phyloP scores from a whole-genome alignment of 2,329 filamentous ascomycete genomes.

The Dendrostoma leiphaemia region DNA sequence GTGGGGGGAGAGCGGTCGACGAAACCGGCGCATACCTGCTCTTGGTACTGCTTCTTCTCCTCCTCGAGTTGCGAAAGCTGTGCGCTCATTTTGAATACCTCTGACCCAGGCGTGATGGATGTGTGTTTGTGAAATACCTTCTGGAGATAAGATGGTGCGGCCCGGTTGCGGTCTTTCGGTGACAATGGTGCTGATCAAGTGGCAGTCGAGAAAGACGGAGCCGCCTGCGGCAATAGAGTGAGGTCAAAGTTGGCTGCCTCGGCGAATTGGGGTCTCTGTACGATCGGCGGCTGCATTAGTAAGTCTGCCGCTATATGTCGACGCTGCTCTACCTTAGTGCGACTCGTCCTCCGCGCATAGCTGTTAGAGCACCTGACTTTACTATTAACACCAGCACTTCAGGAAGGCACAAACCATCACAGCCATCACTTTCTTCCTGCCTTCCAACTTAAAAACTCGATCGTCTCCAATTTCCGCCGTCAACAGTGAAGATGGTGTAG shows the following conservation, averaged over 20 bases:
- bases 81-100: slow-evolving; percentile 33
- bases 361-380: too few relatives aligned
- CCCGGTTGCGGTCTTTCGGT: too few relatives aligned
- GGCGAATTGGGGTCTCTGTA: neutral
- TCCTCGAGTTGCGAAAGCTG: slow-evolving; percentile 46
- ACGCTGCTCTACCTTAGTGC: too few relatives aligned
- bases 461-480: neutral
- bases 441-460: neutral
- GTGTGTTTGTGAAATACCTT: neutral
- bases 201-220: neutral
- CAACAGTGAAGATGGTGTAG: neutral
- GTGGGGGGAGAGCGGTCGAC: too few relatives aligned
- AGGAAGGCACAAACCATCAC: neutral
- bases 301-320: too few relatives aligned
- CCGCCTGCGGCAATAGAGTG: neutral
- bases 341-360: too few relatives aligned
- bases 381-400: too few relatives aligned
- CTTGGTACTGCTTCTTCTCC: slow-evolving; percentile 54
- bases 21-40: slow-evolving; percentile 44
- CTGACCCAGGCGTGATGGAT: neutral
- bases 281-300: neutral
- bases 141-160: neutral
- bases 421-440: neutral
- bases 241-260: neutral
- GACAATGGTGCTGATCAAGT: neutral